Conservation (phyloP, 768 basidiomycete species). For the Lactarius tabidus region DNA sequence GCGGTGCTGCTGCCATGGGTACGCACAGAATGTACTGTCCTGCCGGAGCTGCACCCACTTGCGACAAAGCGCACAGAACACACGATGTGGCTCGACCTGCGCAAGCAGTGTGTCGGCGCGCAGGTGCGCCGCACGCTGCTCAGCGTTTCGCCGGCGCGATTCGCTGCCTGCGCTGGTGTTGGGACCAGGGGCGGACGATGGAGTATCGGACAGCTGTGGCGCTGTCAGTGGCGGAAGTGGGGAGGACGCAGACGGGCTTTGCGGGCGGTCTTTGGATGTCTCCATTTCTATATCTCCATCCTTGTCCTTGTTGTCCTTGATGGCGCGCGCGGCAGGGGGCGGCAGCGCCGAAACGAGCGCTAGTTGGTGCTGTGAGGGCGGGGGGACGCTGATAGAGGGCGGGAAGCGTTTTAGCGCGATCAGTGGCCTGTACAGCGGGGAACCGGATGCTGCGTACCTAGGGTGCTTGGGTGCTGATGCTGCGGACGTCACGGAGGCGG, state of each 20-base stretch:
- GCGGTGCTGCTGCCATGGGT: constrained; percentile 78
- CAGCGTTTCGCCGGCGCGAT: constrained; percentile 69
- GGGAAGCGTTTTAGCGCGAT: neutral
- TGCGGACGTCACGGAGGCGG: neutral
- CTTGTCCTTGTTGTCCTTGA: constrained; percentile 9
- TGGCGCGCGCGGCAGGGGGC: constrained; percentile 15
- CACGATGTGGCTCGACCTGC: constrained; percentile 60
- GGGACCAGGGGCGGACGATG: constrained; percentile 6
- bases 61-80: constrained; percentile 69
- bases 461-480: constrained; percentile 9
- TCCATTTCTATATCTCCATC: neutral
- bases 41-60: constrained; percentile 84
- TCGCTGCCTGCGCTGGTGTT: constrained; percentile 38
- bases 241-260: constrained; percentile 2
- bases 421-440: neutral
- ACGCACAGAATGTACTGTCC: constrained; percentile 74
- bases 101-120: constrained; percentile 61
- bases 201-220: neutral
- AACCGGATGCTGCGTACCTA: constrained; percentile 2
- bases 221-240: constrained; percentile 4
- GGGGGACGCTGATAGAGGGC: constrained; percentile 29
- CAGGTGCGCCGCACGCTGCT: constrained; percentile 70
- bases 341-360: constrained; percentile 32
- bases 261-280: constrained; percentile 8
- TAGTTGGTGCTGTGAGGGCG: constrained; percentile 35